phyloP scores from a whole-genome alignment of 1,284 basidiomycete genomes.

The Exsudoporus floridanus region DNA sequence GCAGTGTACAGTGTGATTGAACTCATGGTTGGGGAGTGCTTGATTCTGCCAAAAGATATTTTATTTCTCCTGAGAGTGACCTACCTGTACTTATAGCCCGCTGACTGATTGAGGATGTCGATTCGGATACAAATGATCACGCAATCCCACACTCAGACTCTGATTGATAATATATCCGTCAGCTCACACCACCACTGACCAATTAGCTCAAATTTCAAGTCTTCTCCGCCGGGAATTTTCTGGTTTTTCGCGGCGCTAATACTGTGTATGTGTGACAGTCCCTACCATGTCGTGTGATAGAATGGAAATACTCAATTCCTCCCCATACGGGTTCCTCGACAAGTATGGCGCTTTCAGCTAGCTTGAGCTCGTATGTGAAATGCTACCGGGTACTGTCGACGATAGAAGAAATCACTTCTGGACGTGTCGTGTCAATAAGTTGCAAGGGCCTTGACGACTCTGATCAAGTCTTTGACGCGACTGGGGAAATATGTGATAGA shows the following conservation, averaged over 20 bases:
- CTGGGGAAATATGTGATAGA: no score
- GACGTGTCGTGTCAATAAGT: background rate
- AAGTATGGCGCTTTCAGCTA: no score
- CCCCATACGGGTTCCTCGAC: no score
- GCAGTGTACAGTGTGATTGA: slow-evolving; percentile 49
- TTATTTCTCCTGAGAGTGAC: background rate
- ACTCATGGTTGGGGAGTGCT: slow-evolving; percentile 6
- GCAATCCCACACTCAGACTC: background rate
- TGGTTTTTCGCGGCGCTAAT: no score
- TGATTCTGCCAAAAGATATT: background rate
- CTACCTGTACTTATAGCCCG: slow-evolving; percentile 6
- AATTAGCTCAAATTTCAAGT: no score
- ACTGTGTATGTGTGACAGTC: no score
- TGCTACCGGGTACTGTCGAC: background rate
- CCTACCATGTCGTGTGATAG: no score
- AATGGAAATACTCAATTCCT: no score
- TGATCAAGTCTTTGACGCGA: no score
- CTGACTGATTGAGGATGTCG: background rate
- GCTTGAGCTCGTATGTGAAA: background rate
- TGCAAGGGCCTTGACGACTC: background rate
- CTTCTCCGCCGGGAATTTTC: no score
- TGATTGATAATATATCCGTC: slow-evolving; percentile 2
- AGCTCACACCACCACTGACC: background rate
- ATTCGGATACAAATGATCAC: background rate
- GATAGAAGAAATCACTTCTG: no score